Evolutionary conservation across 2,329 filamentous ascomycete genomes (phyloP).

Genomic region (Neospermospora avenae): DNA sequence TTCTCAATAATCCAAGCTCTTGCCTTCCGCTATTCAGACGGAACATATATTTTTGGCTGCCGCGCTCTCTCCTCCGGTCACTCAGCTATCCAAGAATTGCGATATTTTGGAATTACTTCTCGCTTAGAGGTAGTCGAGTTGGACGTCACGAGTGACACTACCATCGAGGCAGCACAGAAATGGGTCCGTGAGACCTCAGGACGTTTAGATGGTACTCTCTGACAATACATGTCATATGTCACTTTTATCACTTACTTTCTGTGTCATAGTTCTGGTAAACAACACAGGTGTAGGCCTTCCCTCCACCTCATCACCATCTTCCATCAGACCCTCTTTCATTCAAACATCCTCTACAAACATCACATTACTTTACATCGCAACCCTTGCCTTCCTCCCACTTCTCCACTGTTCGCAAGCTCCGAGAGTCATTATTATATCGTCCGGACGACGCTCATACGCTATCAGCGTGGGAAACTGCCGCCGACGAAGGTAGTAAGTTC

Average conservation of each 20-base stretch:
- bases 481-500: conserved; percentile 35
- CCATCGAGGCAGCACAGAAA: conserved; percentile 25
- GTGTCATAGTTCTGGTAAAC: conserved; percentile 37
- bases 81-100: conserved; percentile 31
- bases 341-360: conserved; percentile 42
- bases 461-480: conserved; percentile 30
- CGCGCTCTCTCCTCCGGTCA: conserved; percentile 28
- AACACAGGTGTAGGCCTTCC: conserved; percentile 38
- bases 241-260: not conserved
- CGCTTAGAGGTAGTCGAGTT: conserved; percentile 29
- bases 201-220: conserved; percentile 28
- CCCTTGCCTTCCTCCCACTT: conserved; percentile 33
- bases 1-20: conserved; percentile 35
- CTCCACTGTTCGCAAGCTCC: conserved; percentile 25
- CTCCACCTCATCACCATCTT: conserved; percentile 29
- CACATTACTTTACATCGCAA: conserved; percentile 41
- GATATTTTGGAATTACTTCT: conserved; percentile 20
- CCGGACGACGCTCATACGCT: conserved; percentile 26
- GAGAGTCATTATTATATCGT: conserved; percentile 38
- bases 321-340: conserved; percentile 36
- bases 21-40: conserved; percentile 23
- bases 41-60: conserved; percentile 35
- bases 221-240: not conserved
- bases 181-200: conserved; percentile 27
- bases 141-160: conserved; percentile 32